phyloP scores from a whole-genome alignment of 768 basidiomycete genomes.

The Obba rivulosa region DNA sequence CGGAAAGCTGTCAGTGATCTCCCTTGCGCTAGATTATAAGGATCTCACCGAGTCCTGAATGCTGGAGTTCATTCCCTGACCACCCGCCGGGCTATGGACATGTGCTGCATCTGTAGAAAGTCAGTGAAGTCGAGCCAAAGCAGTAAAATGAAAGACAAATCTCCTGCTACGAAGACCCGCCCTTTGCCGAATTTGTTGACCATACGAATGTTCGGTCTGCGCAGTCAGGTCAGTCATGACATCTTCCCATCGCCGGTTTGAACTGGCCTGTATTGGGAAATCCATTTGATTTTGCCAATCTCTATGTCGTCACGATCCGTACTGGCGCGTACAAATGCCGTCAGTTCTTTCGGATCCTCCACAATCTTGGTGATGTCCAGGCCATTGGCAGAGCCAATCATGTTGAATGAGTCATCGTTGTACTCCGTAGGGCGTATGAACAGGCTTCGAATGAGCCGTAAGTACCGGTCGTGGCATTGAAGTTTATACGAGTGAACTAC shows the following conservation, averaged over 20 bases:
- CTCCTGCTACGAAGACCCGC: conserved; percentile 40
- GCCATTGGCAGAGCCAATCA: too few species aligned
- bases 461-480: too few species aligned
- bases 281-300: background rate
- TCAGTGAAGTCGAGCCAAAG: too few species aligned
- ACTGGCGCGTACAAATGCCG: background rate
- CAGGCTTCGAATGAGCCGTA: background rate
- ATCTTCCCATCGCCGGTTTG: background rate
- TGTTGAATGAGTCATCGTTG: background rate
- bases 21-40: background rate
- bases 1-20: background rate
- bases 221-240: background rate
- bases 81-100: conserved; percentile 1
- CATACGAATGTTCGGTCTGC: conserved; percentile 44
- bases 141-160: conserved; percentile 19
- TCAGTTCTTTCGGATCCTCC: conserved; percentile 1
- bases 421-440: conserved; percentile 1
- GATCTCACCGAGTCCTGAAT: conserved; percentile 21
- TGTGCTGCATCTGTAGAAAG: conserved; percentile 4
- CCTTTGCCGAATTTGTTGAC: conserved; percentile 34
- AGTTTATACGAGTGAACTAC: too few species aligned
- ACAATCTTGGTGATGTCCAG: background rate
- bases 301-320: conserved; percentile 3
- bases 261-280: background rate
- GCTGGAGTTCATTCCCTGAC: conserved; percentile 21